These are phyloP conservation scores for Epichloe glyceriae DNA, from an alignment of 2,329 filamentous ascomycete species.

Conservation along the genomic window DNA sequence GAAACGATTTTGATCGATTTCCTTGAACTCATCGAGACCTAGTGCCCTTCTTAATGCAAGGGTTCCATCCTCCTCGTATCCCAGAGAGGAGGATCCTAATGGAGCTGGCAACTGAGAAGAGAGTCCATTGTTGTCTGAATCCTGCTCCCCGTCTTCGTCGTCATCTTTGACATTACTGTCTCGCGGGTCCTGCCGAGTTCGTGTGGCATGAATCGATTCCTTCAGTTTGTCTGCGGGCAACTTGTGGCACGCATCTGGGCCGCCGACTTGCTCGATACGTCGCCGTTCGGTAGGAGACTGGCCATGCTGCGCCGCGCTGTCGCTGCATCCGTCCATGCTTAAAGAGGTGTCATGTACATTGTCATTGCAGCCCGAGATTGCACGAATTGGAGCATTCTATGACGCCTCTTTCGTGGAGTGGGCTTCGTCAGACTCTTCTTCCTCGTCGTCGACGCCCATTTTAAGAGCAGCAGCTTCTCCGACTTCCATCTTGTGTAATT, in stretches of 20 bases:
- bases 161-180: not conserved
- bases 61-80: not conserved
- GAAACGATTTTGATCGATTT: not conserved
- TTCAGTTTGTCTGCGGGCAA: not conserved
- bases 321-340: not conserved
- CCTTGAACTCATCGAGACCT: not conserved
- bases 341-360: not conserved
- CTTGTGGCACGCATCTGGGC: not conserved
- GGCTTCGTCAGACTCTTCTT: constrained; percentile 22
- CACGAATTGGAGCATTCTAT: constrained; percentile 17
- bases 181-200: too few species aligned
- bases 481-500: constrained; percentile 46
- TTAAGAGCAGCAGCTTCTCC: constrained; percentile 41
- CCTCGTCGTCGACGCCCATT: constrained; percentile 25
- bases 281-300: not conserved
- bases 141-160: not conserved
- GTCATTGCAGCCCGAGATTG: not conserved
- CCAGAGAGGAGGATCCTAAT: too few species aligned
- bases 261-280: not conserved
- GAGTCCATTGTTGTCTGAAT: not conserved
- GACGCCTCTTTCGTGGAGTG: constrained; percentile 15
- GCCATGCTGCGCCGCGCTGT: not conserved
- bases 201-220: too few species aligned
- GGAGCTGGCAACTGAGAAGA: not conserved
- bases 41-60: not conserved